Base-by-base conservation (phyloP, 1,284 basidiomycete genomes). In the Leccinum colubrinum region DNA sequence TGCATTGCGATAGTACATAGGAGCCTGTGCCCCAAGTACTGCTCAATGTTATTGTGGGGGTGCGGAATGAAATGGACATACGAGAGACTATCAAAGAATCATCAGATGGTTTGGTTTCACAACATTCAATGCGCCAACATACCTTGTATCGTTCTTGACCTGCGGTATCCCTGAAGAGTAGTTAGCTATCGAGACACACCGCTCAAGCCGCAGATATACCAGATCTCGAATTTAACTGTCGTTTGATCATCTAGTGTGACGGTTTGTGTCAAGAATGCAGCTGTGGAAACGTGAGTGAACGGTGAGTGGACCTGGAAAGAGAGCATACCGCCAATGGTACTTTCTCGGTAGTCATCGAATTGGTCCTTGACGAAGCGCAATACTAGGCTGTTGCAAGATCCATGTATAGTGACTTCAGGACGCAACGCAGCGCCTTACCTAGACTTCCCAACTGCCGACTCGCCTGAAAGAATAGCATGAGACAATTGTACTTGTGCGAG, bases 361-460 rank as follows among this genome's bases (percentile, higher is more conserved):
- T 98, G 95, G 76, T 97, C 93, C 77, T 97, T 93, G 68, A 98
- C 96, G 72, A 98, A 98, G 62, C 95, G 86, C 66, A 98, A 80
- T 59, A 98, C 97, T 63, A 98, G 79, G 80, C 94, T 96, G 72
- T 67, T 62, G 67, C 58, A 58, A 56, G 59, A 55, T 39, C 56
- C 54, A 55, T 64, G 58, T 65, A 54, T n/a, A 58, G 52, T 54
- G 58, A 20, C 37, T 53, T 20, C 43, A 58, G 25, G 15, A 56
- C 43, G 50, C 52, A 48, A 30, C 27, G 43, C 41, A 30, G 12
- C 63, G 64, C 60, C 61, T 64, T 76, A 92, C 91, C 91, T 93
- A 65, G 95, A 97, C 84, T 98, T 98, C 62, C 96, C 96, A 52
- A 98, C 96, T 53, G 97, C 95, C 53, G 94, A 97, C 80, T 98